Base-by-base conservation (phyloP, 2,329 filamentous ascomycete species). In the Zasmidium citrigriseum region DNA sequence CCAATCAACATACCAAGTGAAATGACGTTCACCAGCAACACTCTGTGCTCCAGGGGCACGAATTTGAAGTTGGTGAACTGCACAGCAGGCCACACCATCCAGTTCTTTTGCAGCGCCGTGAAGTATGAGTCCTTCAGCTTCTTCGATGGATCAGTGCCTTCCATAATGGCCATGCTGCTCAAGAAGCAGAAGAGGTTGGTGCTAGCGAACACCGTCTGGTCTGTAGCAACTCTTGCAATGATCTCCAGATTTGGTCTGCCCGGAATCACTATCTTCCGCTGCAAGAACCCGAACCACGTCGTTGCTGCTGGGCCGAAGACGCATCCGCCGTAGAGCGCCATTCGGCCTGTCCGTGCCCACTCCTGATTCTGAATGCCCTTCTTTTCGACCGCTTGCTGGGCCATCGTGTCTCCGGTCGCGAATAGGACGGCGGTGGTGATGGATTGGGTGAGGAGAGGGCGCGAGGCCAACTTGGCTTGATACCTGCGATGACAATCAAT, bases 351-450 rank as follows among this genome's bases (percentile, higher is more conserved):
- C 54, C 90, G 85, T 24, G 79, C 78, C 38, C 86, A 69, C 67
- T 90, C 77, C 74, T 99, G 93, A 64, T 89, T 89, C 67, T 88
- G 78, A 23, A 89, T 66, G 18, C 92, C 93, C 70, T 83, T 87
- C 75, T 86, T 88, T 78, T 98, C 93, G 59, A 99, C 90, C 34
- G 86, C 82, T 78, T 98, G 93, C 77, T 99, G 95, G 38, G 95
- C 91, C 66, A 96, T 87, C 60, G 89, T 82, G 78, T 99, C 95
- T 69, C 95, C 95, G 14, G 92, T 90, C 58, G 89, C 93, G 74
- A 98, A 99, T 63, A 99, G 87, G 59, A 98, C 84, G 50, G 91
- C 89, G 41, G 93, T 97, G 57, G 92, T 96, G 68, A 96, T 79
- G 73, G 89, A 90, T 81, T 96, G 91, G 11, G 93, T 98, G 70